Evolutionary conservation across 495 filamentous ascomycete species (phyloP).

Genomic region (Tuber melanosporum): DNA sequence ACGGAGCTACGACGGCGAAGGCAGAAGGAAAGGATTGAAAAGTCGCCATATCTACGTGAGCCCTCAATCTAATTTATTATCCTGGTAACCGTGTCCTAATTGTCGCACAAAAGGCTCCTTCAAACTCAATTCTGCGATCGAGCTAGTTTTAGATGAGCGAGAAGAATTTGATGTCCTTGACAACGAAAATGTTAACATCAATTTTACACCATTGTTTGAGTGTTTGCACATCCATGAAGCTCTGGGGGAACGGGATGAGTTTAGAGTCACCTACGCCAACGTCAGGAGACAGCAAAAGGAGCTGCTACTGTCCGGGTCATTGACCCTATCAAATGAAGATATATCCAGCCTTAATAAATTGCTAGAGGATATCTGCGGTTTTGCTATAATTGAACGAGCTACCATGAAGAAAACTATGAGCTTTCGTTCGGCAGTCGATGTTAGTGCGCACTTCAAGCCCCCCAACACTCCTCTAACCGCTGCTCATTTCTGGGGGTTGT

Average conservation of each 20-base stretch:
- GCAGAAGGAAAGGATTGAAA: conserved; percentile 71
- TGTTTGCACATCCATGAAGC: conserved; percentile 95
- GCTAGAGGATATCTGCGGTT: conserved; percentile 87
- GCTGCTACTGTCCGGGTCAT: conserved; percentile 63
- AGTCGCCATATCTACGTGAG: conserved; percentile 60
- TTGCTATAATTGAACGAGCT: conserved; percentile 90
- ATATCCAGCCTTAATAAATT: conserved; percentile 71
- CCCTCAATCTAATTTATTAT: neutral
- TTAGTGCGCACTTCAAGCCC: conserved; percentile 44
- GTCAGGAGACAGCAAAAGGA: conserved; percentile 89
- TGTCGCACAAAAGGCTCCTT: conserved; percentile 46
- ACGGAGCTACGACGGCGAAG: conserved; percentile 79
- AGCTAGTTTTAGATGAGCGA: conserved; percentile 86
- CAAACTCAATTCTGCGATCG: conserved; percentile 91
- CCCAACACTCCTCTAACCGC: neutral
- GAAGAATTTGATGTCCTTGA: conserved; percentile 92
- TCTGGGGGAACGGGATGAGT: conserved; percentile 83
- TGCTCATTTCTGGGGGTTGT: conserved; percentile 6
- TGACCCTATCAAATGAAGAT: conserved; percentile 58
- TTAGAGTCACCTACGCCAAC: conserved; percentile 80
- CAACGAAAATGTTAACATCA: conserved; percentile 87
- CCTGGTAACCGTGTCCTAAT: neutral
- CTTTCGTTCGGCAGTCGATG: conserved; percentile 75
- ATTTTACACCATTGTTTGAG: conserved; percentile 92
- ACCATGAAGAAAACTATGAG: conserved; percentile 82